Evolutionary conservation across 257 asterid species (phyloP).

Genomic region (Pogostemon cablin): DNA sequence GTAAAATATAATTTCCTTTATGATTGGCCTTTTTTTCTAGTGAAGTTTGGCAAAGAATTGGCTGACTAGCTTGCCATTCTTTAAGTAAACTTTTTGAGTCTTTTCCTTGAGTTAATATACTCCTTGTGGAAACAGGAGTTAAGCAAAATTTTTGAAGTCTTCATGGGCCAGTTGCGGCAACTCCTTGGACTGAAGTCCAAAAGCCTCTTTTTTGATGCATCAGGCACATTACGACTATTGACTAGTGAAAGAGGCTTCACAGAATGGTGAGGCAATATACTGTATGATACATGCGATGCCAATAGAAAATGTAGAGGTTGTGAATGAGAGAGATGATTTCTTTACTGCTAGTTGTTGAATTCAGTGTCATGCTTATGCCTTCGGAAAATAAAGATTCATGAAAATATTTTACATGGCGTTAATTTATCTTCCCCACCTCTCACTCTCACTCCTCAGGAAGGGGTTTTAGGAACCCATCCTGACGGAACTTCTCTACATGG

Average conservation of each 20-base stretch:
- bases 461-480: constrained; percentile 9
- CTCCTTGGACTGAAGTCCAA: constrained; percentile 86
- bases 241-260: constrained; percentile 89
- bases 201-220: constrained; percentile 55
- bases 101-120: constrained; percentile 29
- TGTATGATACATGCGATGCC: constrained; percentile 22
- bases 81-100: constrained; percentile 13
- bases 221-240: constrained; percentile 54
- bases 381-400: constrained; percentile 4
- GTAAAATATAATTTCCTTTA: background rate
- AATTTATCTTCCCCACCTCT: background rate
- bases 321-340: constrained; percentile 10
- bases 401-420: constrained; percentile 2
- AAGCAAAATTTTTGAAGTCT: constrained; percentile 68
- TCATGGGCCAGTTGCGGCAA: constrained; percentile 88
- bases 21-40: background rate
- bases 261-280: constrained; percentile 66
- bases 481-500: background rate
- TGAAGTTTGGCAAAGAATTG: constrained; percentile 3
- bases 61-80: constrained; percentile 12
- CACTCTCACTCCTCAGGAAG: background rate
- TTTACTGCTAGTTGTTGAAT: constrained; percentile 13
- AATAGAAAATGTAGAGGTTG: constrained; percentile 23
- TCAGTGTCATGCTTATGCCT: constrained; percentile 5
- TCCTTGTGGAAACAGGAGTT: constrained; percentile 63